Base-by-base conservation (phyloP, 371 early-diverging fungal genomes). In the Globomyces sp. region DNA sequence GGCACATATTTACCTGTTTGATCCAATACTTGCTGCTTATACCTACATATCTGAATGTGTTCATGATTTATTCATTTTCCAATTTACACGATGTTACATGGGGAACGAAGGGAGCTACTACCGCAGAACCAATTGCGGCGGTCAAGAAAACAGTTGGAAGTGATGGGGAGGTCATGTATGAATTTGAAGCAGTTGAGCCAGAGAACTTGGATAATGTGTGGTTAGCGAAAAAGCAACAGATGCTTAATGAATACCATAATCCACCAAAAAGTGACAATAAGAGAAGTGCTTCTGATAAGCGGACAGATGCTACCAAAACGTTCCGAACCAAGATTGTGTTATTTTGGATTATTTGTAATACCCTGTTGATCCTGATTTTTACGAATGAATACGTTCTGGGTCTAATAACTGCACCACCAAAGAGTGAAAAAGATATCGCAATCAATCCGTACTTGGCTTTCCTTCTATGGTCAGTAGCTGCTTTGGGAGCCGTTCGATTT, bases 1-100 rank as follows among this genome's bases (percentile, higher is more conserved):
- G 90, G 91, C 96, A 95, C 77, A 92, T 94, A 92, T 73, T 95
- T 47, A 94, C 93, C 0, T 88, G 88, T 48, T 88, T 95, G 63
- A 11, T 89, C 2, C 95, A 94, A 78, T 95, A 95, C 75, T 65
- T 92, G 74, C 75, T 92, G 50, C 77, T 94, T 74, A 74, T 91
- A 70, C 94, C 94, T 2, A 87, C 90, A 39, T 94, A 88, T 68
- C 83, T 92, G 72, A 95, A 95, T 72, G 90, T 95, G 58, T 73
- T 95, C 64, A 92, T 87, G 77, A 90, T 94, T 1, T 95, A 94
- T 65, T 94, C 96, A 0, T 95, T 81, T 70, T 67, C 71, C 59
- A 81, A 81, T 71, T 70, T 81, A 41, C 82, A 78, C 71, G 95
- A 95, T 74, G 92, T 94, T 55, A 82, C 92, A 2, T 95, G 96